Conservation (phyloP, 441 rosid genomes). For the Adansonia gregorii region DNA sequence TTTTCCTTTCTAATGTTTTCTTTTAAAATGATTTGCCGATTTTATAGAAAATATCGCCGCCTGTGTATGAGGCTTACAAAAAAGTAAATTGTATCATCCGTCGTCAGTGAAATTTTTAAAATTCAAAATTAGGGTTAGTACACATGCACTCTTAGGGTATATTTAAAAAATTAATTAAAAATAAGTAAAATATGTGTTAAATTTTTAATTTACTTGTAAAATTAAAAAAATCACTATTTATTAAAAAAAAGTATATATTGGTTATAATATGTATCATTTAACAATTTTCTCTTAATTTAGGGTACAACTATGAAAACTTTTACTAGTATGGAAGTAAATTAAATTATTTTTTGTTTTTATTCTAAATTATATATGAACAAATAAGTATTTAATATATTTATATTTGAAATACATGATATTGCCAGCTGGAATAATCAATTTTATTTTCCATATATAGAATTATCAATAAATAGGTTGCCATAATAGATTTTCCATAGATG, state of each 20-base stretch:
- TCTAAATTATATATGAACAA: background rate
- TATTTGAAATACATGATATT: background rate
- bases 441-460: background rate
- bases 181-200: no score
- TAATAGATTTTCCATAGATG: background rate
- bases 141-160: no score
- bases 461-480: background rate
- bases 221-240: background rate
- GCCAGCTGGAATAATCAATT: background rate
- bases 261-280: background rate
- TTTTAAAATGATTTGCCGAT: background rate
- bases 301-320: background rate
- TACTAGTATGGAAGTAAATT: background rate
- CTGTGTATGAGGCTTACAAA: background rate
- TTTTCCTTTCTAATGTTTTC: background rate
- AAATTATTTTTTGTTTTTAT: background rate
- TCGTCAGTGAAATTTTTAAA: no score
- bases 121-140: no score
- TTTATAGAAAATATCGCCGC: background rate
- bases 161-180: no score
- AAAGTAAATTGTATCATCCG: background rate
- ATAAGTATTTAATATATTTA: background rate
- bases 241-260: background rate
- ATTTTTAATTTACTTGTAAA: background rate
- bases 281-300: background rate